Conservation (phyloP, 495 filamentous ascomycete genomes). For the Annulohypoxylon nitens region DNA sequence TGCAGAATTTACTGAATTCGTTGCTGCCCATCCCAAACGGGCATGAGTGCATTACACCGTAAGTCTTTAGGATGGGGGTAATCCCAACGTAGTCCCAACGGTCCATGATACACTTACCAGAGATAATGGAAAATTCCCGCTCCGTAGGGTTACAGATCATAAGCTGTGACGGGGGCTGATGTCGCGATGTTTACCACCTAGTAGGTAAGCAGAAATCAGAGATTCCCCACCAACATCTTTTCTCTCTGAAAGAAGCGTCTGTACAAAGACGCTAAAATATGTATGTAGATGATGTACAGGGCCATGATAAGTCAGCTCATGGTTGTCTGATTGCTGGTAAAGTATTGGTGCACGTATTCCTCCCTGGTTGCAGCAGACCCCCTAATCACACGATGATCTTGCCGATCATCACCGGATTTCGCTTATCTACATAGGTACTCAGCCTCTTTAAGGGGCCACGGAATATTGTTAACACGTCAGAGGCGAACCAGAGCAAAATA, state of each 20-base stretch:
- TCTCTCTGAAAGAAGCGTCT: not conserved
- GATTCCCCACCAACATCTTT: not conserved
- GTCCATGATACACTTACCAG: not conserved
- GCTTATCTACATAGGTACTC: constrained; percentile 11
- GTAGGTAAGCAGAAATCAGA: not conserved
- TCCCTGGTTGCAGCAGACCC: constrained; percentile 6
- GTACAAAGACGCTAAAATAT: not conserved
- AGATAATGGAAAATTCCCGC: constrained; percentile 1
- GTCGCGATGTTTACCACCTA: not conserved
- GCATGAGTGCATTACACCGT: constrained; percentile 9
- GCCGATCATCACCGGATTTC: constrained; percentile 12
- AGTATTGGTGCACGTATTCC: constrained; percentile 16
- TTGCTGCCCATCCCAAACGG: constrained; percentile 6
- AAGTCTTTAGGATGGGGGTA: constrained; percentile 10
- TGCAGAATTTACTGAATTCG: constrained; percentile 13
- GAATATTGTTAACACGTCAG: constrained; percentile 1
- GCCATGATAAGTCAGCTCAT: constrained; percentile 18
- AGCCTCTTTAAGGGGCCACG: constrained; percentile 8
- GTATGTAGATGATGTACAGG: constrained; percentile 5
- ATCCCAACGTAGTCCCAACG: not conserved
- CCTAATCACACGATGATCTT: constrained; percentile 17
- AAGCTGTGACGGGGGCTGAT: not conserved
- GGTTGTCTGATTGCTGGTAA: constrained; percentile 10
- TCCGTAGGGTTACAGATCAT: constrained; percentile 14
- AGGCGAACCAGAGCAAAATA: not conserved